Conservation (phyloP, 78 protist genomes). For the Protostelium mycophagum region DNA sequence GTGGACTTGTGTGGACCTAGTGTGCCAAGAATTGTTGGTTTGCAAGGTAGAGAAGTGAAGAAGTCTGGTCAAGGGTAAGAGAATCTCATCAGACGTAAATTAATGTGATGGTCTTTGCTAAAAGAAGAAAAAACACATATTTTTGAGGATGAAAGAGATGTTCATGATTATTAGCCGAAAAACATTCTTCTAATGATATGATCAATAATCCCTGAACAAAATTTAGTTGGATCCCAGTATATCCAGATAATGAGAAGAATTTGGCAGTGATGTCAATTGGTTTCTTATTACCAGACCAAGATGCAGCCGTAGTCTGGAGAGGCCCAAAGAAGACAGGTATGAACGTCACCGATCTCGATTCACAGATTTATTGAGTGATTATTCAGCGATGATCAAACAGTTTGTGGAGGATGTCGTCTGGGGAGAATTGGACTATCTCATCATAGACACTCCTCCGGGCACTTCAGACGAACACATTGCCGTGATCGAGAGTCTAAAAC, state of each 20-base stretch:
- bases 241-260: slow-evolving; percentile 47
- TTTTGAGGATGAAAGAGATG: background rate
- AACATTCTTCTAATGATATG: background rate
- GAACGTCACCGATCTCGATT: background rate
- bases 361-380: background rate
- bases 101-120: background rate
- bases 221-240: slow-evolving; percentile 80
- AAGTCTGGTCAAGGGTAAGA: slow-evolving; percentile 56
- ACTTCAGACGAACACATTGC: slow-evolving; percentile 88
- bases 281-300: slow-evolving; percentile 74
- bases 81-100: slow-evolving; percentile 3
- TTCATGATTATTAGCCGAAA: background rate
- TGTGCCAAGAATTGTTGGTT: slow-evolving; percentile 75
- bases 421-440: slow-evolving; percentile 81
- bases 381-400: slow-evolving; percentile 70
- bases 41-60: slow-evolving; percentile 46
- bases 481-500: slow-evolving; percentile 49
- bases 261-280: slow-evolving; percentile 94
- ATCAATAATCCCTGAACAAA: too few species aligned
- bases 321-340: slow-evolving; percentile 85
- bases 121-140: background rate
- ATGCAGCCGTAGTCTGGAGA: slow-evolving; percentile 93
- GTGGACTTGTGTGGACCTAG: slow-evolving; percentile 89
- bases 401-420: slow-evolving; percentile 78
- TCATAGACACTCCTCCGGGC: slow-evolving; percentile 95